These are phyloP conservation scores for Sporothrix phasma DNA, from an alignment of 2,329 filamentous ascomycete genomes.

Conservation along the genomic window DNA sequence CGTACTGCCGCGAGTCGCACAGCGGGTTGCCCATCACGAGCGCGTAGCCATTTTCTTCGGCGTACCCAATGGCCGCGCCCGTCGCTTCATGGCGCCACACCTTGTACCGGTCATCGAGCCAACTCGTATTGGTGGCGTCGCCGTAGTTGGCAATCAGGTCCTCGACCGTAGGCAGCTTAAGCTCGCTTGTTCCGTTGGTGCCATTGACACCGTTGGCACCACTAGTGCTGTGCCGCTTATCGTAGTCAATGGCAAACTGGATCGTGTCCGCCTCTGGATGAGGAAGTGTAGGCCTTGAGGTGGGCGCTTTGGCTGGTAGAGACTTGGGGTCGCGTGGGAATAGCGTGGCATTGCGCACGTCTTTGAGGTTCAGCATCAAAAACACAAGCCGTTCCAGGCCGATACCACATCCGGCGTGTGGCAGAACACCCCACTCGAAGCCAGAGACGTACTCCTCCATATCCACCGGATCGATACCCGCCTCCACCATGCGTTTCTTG, in stretches of 20 bases:
- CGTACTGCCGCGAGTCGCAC: conserved; percentile 69
- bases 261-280: conserved; percentile 83
- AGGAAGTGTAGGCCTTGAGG: conserved; percentile 49
- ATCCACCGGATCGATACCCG: conserved; percentile 65
- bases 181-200: conserved; percentile 33
- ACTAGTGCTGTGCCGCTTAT: conserved; percentile 16
- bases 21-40: conserved; percentile 83
- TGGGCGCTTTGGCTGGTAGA: conserved; percentile 49
- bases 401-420: conserved; percentile 82
- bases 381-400: conserved; percentile 83
- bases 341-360: conserved; percentile 78
- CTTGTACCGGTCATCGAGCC: conserved; percentile 80
- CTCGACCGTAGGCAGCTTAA: conserved; percentile 59
- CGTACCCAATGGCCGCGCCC: conserved; percentile 77
- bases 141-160: conserved; percentile 93
- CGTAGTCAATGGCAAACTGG: conserved; percentile 41
- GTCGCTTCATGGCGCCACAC: conserved; percentile 74
- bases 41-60: conserved; percentile 54
- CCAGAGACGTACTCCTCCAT: conserved; percentile 88
- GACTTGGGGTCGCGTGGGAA: conserved; percentile 87
- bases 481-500: conserved; percentile 64
- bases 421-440: conserved; percentile 80
- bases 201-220: background rate
- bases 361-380: conserved; percentile 74
- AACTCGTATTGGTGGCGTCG: conserved; percentile 87